Conservation (phyloP, 805 yeast genomes). For the Diddensiella transvaalensis region DNA sequence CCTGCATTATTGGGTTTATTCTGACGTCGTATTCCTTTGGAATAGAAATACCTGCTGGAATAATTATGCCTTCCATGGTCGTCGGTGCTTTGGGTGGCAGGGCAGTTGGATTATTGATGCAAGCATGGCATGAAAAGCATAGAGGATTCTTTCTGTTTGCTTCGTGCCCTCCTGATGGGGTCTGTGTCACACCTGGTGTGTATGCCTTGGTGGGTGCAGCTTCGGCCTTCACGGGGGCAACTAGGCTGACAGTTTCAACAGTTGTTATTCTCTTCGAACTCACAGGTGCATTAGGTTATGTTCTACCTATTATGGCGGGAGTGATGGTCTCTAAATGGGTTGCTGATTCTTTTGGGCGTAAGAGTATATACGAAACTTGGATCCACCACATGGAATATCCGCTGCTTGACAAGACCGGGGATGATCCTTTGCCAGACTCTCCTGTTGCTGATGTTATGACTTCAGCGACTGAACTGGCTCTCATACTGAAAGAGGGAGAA, state of each 20-base stretch:
- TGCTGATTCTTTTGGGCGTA: slow-evolving; percentile 55
- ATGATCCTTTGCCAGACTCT: slow-evolving; percentile 39
- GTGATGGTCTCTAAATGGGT: slow-evolving; percentile 71
- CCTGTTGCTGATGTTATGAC: slow-evolving; percentile 38
- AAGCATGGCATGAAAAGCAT: slow-evolving; percentile 40
- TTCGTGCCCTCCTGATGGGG: slow-evolving; percentile 42
- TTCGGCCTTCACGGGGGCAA: slow-evolving; percentile 73
- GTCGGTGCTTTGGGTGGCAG: slow-evolving; percentile 95
- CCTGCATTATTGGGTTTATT: slow-evolving; percentile 49
- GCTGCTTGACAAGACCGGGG: slow-evolving; percentile 38
- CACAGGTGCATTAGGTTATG: slow-evolving; percentile 82
- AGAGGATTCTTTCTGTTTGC: slow-evolving; percentile 35
- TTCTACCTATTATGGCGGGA: slow-evolving; percentile 80
- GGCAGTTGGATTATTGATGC: slow-evolving; percentile 72
- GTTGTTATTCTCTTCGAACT: slow-evolving; percentile 80
- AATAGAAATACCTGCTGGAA: slow-evolving; percentile 84
- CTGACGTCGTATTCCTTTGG: slow-evolving; percentile 71
- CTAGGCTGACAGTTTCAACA: slow-evolving; percentile 73
- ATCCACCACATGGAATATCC: slow-evolving; percentile 40
- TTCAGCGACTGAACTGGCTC: slow-evolving; percentile 28
- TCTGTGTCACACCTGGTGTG: slow-evolving; percentile 78
- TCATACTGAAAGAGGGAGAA: slow-evolving; percentile 26
- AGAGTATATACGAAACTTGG: slow-evolving; percentile 65
- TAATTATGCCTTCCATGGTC: slow-evolving; percentile 95
- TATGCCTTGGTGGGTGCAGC: slow-evolving; percentile 90